Percentiles rank a stretch among this genome's conserved stretches.
phyloP scores from a whole-genome alignment of 441 rosid genomes.

The Arabidopsis lyrata region DNA sequence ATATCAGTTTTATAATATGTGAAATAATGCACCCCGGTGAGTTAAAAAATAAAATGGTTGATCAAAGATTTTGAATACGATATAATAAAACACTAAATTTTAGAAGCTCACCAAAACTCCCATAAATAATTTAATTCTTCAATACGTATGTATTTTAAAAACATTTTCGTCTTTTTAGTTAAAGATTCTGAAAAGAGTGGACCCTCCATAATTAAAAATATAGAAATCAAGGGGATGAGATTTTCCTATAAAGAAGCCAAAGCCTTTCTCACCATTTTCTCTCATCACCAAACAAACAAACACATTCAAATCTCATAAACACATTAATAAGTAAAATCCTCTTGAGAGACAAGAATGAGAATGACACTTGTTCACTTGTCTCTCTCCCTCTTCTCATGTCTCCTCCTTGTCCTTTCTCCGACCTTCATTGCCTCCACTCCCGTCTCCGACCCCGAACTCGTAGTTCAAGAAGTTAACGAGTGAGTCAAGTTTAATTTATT shows the following conservation, averaged over 20 bases:
- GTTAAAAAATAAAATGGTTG: not conserved
- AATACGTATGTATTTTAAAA: constrained; percentile 7
- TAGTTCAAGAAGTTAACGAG: constrained; percentile 47
- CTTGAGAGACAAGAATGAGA: constrained; percentile 41
- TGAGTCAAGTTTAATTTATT: not conserved
- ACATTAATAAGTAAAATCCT: constrained; percentile 32
- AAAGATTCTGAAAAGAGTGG: constrained; percentile 36
- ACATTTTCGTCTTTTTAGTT: not conserved
- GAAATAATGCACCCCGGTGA: constrained; percentile 14
- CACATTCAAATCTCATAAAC: constrained; percentile 40
- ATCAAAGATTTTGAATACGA: not conserved
- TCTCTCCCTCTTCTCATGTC: constrained; percentile 47
- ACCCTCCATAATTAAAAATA: constrained; percentile 13
- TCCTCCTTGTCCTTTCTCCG: constrained; percentile 44
- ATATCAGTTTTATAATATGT: not conserved
- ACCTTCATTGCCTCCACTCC: constrained; percentile 42
- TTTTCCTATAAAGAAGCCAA: constrained; percentile 41
- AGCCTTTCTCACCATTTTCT: constrained; percentile 34
- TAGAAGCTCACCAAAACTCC: constrained; percentile 1
- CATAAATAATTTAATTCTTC: not conserved
- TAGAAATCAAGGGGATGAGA: constrained; percentile 20
- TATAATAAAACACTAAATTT: constrained; percentile 2
- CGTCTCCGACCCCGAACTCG: constrained; percentile 42
- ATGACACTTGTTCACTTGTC: constrained; percentile 47
- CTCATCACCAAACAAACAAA: constrained; percentile 37